These are phyloP conservation scores for Talaromyces liani DNA, from an alignment of 495 filamentous ascomycete genomes.

Conservation along the genomic window DNA sequence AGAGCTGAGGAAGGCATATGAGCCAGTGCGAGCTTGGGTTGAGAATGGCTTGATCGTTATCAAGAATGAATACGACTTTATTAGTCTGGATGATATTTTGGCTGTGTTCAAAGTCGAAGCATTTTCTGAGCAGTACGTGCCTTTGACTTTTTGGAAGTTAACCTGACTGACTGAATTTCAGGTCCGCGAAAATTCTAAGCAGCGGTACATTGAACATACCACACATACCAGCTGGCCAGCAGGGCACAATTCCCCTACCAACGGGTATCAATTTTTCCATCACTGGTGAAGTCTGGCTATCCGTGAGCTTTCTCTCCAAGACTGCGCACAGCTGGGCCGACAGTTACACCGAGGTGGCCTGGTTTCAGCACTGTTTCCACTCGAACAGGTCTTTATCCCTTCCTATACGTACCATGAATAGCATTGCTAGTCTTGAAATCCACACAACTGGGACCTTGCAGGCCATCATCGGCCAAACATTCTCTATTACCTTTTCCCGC, in stretches of 20 bases:
- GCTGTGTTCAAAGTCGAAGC: slow-evolving; percentile 18
- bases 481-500: slow-evolving; percentile 11
- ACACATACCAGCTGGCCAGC: slow-evolving; percentile 13
- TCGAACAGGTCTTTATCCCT: slow-evolving; percentile 5
- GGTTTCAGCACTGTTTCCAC: slow-evolving; percentile 20
- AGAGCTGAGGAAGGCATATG: slow-evolving; percentile 55
- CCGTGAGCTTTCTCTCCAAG: slow-evolving; percentile 23
- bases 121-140: slow-evolving; percentile 10
- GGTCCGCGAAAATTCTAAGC: slow-evolving; percentile 9
- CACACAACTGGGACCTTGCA: background rate
- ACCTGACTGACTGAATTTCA: background rate
- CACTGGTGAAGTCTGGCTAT: slow-evolving; percentile 19
- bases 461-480: background rate
- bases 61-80: slow-evolving; percentile 47
- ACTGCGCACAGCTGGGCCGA: slow-evolving; percentile 21
- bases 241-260: slow-evolving; percentile 14
- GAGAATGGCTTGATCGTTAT: slow-evolving; percentile 14
- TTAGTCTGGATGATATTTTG: slow-evolving; percentile 38
- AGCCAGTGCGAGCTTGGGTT: slow-evolving; percentile 37
- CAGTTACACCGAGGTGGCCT: slow-evolving; percentile 25
- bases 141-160: background rate
- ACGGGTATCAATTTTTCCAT: background rate
- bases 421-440: background rate
- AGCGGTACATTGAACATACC: slow-evolving; percentile 17
- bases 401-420: slow-evolving; percentile 2